Evolutionary conservation across 371 early-diverging fungal species (phyloP).

Genomic region (Apophysomyces trapeziformis): DNA sequence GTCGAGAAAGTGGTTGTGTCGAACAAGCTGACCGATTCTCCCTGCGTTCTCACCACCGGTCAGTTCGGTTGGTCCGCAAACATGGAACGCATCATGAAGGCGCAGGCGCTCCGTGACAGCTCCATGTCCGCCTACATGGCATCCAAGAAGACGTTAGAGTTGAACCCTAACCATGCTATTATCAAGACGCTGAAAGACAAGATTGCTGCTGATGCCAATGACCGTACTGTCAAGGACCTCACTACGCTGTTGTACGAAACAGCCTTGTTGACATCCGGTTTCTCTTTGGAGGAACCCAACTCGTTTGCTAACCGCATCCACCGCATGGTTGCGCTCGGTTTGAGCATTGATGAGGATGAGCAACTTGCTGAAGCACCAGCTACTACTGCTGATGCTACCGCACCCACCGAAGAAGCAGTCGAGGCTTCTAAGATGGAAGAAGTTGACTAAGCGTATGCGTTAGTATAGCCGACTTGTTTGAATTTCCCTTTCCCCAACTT

Average conservation of each 20-base stretch:
- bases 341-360: conserved; percentile 87
- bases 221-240: conserved; percentile 96
- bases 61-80: conserved; percentile 99
- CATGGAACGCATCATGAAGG: conserved; percentile 99
- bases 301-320: conserved; percentile 95
- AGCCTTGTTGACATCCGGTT: conserved; percentile 95
- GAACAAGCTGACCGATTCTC: conserved; percentile 93
- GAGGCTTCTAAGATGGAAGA: conserved; percentile 97
- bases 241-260: conserved; percentile 94
- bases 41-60: conserved; percentile 97
- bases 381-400: conserved; percentile 22
- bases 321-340: conserved; percentile 98
- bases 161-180: conserved; percentile 96
- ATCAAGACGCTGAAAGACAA: conserved; percentile 90
- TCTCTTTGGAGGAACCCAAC: conserved; percentile 94
- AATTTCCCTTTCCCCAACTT: background rate
- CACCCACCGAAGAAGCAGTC: conserved; percentile 61
- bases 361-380: conserved; percentile 53
- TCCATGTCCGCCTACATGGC: conserved; percentile 97
- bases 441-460: conserved; percentile 75
- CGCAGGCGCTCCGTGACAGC: conserved; percentile 97
- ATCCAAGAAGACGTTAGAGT: conserved; percentile 97
- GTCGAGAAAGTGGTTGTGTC: conserved; percentile 98
- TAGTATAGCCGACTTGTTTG: too few relatives aligned
- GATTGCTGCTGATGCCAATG: conserved; percentile 90